Percentiles rank a stretch among this genome's conserved stretches.
phyloP scores from a whole-genome alignment of 352 stramenopile species.

The Globisporangium emineosum region DNA sequence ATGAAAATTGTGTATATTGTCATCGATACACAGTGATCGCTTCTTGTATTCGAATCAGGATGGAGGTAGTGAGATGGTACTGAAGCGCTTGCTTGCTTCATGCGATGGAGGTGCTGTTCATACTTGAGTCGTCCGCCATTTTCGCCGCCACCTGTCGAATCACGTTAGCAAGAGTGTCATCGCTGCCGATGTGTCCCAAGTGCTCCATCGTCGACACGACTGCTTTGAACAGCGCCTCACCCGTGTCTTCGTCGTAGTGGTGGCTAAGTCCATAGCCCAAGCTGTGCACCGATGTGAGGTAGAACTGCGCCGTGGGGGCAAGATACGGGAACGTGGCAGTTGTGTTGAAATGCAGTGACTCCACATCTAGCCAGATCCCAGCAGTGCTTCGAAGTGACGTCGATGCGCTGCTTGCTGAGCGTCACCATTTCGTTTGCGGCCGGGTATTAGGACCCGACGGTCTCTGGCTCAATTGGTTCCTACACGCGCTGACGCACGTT shows the following conservation, averaged over 20 bases:
- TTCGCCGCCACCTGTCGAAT: neutral
- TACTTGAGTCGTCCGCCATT: no score
- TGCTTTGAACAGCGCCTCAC: neutral
- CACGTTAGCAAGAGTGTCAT: neutral
- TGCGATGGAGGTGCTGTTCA: neutral
- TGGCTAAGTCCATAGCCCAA: neutral
- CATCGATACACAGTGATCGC: no score
- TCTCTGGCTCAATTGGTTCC: slow-evolving; percentile 20
- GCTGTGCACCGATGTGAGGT: neutral
- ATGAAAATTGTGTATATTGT: no score
- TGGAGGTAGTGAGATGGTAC: no score
- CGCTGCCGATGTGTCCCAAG: neutral
- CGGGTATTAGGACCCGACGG: slow-evolving; percentile 30
- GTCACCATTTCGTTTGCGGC: slow-evolving; percentile 1
- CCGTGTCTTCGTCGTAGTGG: neutral
- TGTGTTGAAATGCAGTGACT: neutral
- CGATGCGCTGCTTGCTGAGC: neutral
- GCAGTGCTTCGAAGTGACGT: slow-evolving; percentile 2
- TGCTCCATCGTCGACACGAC: neutral
- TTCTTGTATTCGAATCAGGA: no score
- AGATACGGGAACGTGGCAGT: no score
- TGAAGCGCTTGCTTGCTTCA: no score
- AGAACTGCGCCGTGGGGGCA: neutral
- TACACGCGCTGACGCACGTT: slow-evolving; percentile 23
- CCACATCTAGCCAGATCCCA: slow-evolving; percentile 11